Evolutionary conservation across 331 rosid species (phyloP), one percentile per base, ranked within the genome.

Genomic region (Malus hybrid): DNA sequence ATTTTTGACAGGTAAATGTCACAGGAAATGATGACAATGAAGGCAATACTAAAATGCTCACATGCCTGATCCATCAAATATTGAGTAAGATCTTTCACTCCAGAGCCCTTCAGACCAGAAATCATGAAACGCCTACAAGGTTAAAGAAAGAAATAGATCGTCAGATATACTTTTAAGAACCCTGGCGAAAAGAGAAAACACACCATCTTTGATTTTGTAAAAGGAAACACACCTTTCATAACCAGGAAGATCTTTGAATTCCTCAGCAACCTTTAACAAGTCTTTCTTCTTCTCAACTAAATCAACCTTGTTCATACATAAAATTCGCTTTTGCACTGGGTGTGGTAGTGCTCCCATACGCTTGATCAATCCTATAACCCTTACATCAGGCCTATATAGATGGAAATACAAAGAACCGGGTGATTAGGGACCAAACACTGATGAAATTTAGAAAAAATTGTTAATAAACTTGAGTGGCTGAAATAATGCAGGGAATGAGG

Each of bases 291-390:
- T 94, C 86, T 89, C 91, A 44, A 92, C 97, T 68, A 94, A 84
- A 85, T 94, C 99, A 83, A 95, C 87, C 85, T 95, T 92, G 82
- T 94, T 94, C 90, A 94, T 87, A 70, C 99, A 94, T 76, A 95
- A 85, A 69, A 95, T 77, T 55, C 99, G 83, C 82, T 82, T 95
- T 84, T 95, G 99, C 62, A 81, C 84, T 76, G 96, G 89, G 69
- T 86, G 84, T 16, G 80, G 7, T 36, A 76, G 84, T 64, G 81
- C 86, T 80, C 99, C 99, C 92, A 92, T 85, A 62, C 86, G 90
- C 79, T 89, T 81, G 64, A 95, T 88, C 62, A 93, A 82, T 79
- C 83, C 86, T 83, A 81, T 84, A 63, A 95, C 99, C 82, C 99
- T 89, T 69, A 71, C 14, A 84, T 95, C 97, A 67, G 97, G 97